Evolutionary conservation across 1,284 basidiomycete genomes (phyloP), one percentile per base, ranked within the genome.

Genomic region (Takashimella koratensis): DNA sequence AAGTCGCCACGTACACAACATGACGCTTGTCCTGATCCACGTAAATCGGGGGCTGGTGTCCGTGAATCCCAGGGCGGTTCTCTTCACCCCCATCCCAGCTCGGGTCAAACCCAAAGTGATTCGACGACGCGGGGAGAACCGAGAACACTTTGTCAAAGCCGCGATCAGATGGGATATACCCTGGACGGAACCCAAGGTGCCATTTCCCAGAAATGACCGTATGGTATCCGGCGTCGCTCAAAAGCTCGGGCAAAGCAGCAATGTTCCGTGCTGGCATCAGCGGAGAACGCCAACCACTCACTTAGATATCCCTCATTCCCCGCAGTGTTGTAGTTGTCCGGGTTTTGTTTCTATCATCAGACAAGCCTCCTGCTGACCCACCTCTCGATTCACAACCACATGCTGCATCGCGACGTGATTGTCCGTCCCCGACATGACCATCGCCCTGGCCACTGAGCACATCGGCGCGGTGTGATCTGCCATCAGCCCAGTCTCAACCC

Each of bases 111-210:
- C 43, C 54, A 56, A 47, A 71, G 54, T 73, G 70, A 48, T 70
- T 71, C 0, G 63, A 62, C 13, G 63, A 64, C 23, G 67, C 70
- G 8, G 71, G 68, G 0, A 74, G 56, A 12, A 73, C 49, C 4
- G 58, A 56, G 41, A 67, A 73, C 16, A 62, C 58, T 26, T 65
- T 64, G 11, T 73, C 55, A 43, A 74, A 74, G 3, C 71, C 71
- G n/a, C 71, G 53, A 11, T 63, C 57, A 45, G 44, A 49, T 51
- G 22, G 60, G 69, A 22, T 55, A 53, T 27, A 46, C 51, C 43
- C 62, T 60, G 41, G 41, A 41, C 10, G 62, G 54, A 73, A 60
- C 24, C 70, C 71, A 6, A 74, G 59, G 47, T 74, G 71, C 71
- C 71, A 74, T 54, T 70, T 71, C n/a, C 58, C 60, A 0, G 58